Percentiles rank a stretch among this genome's conserved stretches.
Evolutionary conservation across 225 moss, liverwort and hornwort genomes (phyloP).

Genomic region (Lunularia cruciata): DNA sequence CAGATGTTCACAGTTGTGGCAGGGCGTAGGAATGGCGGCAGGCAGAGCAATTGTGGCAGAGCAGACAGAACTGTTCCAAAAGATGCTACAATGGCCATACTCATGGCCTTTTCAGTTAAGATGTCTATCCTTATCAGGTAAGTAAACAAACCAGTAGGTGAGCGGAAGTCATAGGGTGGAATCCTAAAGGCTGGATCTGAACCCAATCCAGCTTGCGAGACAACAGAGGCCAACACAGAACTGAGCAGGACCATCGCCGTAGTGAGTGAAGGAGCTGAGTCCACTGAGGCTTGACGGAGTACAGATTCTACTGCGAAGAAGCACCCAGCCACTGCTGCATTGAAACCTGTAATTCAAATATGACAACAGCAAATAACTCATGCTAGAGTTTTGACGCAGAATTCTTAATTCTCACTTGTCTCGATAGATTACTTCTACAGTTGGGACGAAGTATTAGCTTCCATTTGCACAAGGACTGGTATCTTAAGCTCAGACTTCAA

Average conservation of each 20-base stretch:
- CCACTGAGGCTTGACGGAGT: slow-evolving; percentile 68
- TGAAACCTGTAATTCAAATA: slow-evolving; percentile 63
- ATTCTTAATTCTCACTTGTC: too few species aligned
- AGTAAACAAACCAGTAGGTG: slow-evolving; percentile 70
- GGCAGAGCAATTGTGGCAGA: too few species aligned
- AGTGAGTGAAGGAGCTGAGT: slow-evolving; percentile 84
- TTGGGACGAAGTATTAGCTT: too few species aligned
- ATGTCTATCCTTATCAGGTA: neutral
- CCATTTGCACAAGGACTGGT: too few species aligned
- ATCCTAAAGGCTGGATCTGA: slow-evolving; percentile 98
- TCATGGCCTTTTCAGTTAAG: too few species aligned
- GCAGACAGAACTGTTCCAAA: neutral
- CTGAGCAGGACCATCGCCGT: slow-evolving; percentile 91
- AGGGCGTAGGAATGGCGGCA: too few species aligned
- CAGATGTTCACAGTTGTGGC: too few species aligned
- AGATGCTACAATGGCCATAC: too few species aligned
- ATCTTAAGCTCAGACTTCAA: too few species aligned
- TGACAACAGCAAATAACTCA: neutral
- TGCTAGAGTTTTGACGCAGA: too few species aligned
- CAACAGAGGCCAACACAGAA: slow-evolving; percentile 90
- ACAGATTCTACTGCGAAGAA: slow-evolving; percentile 98
- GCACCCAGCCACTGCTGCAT: slow-evolving; percentile 95
- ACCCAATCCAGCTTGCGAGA: slow-evolving; percentile 97
- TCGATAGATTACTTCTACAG: too few species aligned
- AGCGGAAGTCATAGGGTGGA: slow-evolving; percentile 90